Evolutionary conservation across 2,329 filamentous ascomycete species (phyloP).

Genomic region (Fusarium sulawesiense): DNA sequence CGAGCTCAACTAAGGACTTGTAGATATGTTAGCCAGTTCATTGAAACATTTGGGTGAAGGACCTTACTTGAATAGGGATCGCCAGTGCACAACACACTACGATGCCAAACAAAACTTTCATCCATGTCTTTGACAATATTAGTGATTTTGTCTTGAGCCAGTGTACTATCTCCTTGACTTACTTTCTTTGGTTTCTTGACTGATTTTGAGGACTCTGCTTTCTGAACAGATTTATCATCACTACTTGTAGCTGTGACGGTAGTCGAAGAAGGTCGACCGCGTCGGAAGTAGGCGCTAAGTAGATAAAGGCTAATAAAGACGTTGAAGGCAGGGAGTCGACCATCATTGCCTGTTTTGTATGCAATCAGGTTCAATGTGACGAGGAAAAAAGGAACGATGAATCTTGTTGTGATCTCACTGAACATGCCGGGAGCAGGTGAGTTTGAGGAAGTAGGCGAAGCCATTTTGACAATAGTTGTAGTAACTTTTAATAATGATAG

Average conservation of each 20-base stretch:
- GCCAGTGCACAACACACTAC: not conserved
- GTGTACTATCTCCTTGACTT: fast-evolving
- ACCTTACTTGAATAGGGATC: not conserved
- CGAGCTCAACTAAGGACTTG: not conserved
- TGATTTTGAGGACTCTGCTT: not conserved
- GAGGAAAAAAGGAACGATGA: not conserved
- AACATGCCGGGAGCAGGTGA: not conserved
- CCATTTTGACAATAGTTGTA: not conserved
- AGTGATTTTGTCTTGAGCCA: not conserved
- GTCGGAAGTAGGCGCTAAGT: not conserved
- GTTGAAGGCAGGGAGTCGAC: not conserved
- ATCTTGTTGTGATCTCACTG: not conserved
- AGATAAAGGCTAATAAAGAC: not conserved
- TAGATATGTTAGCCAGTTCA: not conserved
- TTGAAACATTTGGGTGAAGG: not conserved
- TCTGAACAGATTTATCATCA: not conserved
- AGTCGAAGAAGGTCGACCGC: too few species aligned
- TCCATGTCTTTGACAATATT: not conserved
- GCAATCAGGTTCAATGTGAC: not conserved
- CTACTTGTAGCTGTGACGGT: not conserved
- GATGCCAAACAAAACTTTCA: not conserved
- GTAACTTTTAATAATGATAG: not conserved
- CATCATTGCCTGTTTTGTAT: not conserved
- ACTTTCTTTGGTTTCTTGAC: not conserved
- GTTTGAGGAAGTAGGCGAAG: not conserved